A percentile compares a stretch with the other conserved stretches of the same genome.
These are phyloP conservation scores for Sanghuangporus weigelae DNA, from an alignment of 1,284 basidiomycete genomes.

Conservation along the genomic window DNA sequence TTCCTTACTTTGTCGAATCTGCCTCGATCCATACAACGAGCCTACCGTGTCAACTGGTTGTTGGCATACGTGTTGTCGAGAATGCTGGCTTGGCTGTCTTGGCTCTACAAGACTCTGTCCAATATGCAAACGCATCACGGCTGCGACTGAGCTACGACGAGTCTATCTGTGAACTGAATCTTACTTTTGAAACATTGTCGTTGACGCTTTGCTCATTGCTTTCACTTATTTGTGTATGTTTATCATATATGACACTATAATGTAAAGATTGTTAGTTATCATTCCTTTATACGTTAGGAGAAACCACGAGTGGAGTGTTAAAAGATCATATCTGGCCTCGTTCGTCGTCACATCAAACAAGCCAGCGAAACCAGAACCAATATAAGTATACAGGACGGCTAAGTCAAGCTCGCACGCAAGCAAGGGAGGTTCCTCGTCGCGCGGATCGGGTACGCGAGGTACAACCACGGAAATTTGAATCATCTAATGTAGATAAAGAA, in stretches of 20 bases:
- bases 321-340: constrained; percentile 75
- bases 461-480: constrained; percentile 70
- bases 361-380: constrained; percentile 44
- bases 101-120: constrained; percentile 77
- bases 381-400: constrained; percentile 34
- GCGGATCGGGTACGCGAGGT: constrained; percentile 21
- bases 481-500: constrained; percentile 31
- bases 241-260: not conserved
- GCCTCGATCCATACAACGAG: constrained; percentile 68
- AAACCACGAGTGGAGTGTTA: not conserved
- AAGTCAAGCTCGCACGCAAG: constrained; percentile 28
- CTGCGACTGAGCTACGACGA: constrained; percentile 61
- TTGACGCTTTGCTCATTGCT: not conserved
- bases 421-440: not conserved
- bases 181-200: not conserved
- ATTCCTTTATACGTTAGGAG: not conserved
- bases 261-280: not conserved
- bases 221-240: not conserved
- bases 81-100: constrained; percentile 75
- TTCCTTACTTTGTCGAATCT: constrained; percentile 63
- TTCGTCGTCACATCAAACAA: constrained; percentile 46
- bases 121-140: constrained; percentile 78
- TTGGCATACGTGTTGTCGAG: constrained; percentile 78
- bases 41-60: constrained; percentile 78
- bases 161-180: constrained; percentile 45